Conservation (phyloP, 257 asterid genomes). For the Solanum appendiculatum region DNA sequence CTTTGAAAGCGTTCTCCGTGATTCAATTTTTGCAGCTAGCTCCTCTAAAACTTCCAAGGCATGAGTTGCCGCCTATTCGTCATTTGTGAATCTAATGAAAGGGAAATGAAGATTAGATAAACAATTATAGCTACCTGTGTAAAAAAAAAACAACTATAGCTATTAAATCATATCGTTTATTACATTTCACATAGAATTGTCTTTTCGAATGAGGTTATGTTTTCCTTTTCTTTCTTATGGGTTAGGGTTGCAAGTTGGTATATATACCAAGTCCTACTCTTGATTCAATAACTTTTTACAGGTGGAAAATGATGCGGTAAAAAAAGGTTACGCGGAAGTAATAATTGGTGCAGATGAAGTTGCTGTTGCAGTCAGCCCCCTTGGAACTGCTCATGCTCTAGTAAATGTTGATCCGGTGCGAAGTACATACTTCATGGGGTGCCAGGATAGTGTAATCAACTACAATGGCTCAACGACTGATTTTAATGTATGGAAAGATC, state of each 20-base stretch:
- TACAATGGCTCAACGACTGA: conserved; percentile 51
- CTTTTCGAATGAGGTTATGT: neutral
- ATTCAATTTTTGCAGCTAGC: neutral
- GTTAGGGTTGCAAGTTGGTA: neutral
- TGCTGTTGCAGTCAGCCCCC: conserved; percentile 61
- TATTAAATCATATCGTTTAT: neutral
- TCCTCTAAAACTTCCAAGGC: neutral
- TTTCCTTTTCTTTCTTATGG: neutral
- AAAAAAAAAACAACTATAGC: neutral
- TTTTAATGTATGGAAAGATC: conserved; percentile 74
- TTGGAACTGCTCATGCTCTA: conserved; percentile 85
- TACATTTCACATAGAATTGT: neutral
- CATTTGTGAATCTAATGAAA: neutral
- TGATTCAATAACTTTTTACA: conserved; percentile 17
- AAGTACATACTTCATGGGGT: conserved; percentile 63
- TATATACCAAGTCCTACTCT: neutral
- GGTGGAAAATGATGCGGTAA: conserved; percentile 53
- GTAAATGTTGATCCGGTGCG: conserved; percentile 44
- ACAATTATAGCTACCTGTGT: neutral
- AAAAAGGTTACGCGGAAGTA: conserved; percentile 59
- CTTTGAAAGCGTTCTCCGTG: neutral
- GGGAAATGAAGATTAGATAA: neutral
- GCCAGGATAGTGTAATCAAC: conserved; percentile 58
- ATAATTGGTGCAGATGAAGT: conserved; percentile 67
- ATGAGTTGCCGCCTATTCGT: neutral